Base-by-base conservation (phyloP, 352 stramenopile species). In the Phytopythium litorale region DNA sequence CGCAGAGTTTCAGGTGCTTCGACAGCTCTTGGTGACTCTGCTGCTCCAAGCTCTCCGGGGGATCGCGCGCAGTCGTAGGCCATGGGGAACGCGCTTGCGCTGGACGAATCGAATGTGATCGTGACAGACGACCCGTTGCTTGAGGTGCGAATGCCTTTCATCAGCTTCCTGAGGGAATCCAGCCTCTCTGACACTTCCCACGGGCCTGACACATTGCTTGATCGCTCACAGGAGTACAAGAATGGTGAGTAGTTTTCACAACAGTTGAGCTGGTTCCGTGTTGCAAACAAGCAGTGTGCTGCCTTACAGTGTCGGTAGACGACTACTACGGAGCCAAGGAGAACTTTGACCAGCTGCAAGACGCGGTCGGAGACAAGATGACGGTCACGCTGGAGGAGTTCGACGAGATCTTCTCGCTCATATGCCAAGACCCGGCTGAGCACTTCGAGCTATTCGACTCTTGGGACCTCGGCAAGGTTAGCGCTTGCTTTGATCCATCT, bases 401-500 rank as follows among this genome's bases (percentile, higher is more conserved):
- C 53, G 81, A 89, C 59, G 78, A 92, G 38, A 81, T 92, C 48
- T 92, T 92, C 55, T 87, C 81, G 42, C 74, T 91, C 50, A 76
- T 91, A 5, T 92, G 78, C 50, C 78, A 88, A 51, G 81, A 92
- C 45, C 62, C 83, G 32, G 21, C 67, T 8, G 79, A 89, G 35
- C 83, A 92, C 58, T 92, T 92, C 45, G 71, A 78, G 25, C 65
- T 92, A 21, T 89, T 89, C 38, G 79, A 88, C 56, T 79, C 60
- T 30, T 89, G 72, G 76, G 64, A 76, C 25, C 61, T 82, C 35
- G 78, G 70, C 69, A 87, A 89, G 66, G 79, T 88, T 18, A 0
- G 54, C n/a, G 7, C 3, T 8, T 15, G 9, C 12, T 15, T 21
- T 7, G n/a, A 51, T 11, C 45, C 1, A 19, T 30, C 2, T 49